Conservation (phyloP, 1,284 basidiomycete species). For the Boletus holoroseus region DNA sequence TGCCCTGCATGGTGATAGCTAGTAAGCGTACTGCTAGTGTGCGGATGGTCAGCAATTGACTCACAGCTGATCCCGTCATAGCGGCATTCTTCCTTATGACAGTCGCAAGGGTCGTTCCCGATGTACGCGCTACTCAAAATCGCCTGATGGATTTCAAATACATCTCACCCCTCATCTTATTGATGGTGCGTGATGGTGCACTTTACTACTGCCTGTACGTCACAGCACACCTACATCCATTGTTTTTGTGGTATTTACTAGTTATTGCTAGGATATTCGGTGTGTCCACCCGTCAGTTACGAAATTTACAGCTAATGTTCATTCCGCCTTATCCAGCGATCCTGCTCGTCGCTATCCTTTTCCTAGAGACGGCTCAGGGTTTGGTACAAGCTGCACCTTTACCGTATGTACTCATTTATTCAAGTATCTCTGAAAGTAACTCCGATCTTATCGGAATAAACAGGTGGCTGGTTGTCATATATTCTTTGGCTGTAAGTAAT, state of each 20-base stretch:
- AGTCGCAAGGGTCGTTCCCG: not conserved
- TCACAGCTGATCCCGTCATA: not conserved
- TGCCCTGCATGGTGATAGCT: constrained; percentile 4
- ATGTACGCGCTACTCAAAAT: not conserved
- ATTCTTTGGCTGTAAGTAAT: not conserved
- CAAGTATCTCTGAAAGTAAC: not conserved
- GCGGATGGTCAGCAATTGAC: not conserved
- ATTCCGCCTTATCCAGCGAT: not conserved
- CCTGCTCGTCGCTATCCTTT: not conserved
- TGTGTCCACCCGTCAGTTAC: not conserved
- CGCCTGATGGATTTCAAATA: not conserved
- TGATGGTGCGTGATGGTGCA: constrained; percentile 10
- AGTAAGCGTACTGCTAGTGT: not conserved
- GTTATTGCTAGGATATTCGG: not conserved
- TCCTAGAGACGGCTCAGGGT: not conserved
- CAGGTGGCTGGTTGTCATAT: not conserved
- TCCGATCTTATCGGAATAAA: not conserved
- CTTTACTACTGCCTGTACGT: constrained; percentile 6
- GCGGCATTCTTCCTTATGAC: constrained; percentile 10
- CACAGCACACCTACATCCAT: not conserved
- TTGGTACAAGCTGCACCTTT: not conserved
- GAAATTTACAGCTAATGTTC: not conserved
- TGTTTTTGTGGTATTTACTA: not conserved
- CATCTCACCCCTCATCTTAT: constrained; percentile 5
- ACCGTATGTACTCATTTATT: not conserved